Evolutionary conservation across 2,329 filamentous ascomycete genomes (phyloP).

Genomic region (Fusarium pseudocircinatum): DNA sequence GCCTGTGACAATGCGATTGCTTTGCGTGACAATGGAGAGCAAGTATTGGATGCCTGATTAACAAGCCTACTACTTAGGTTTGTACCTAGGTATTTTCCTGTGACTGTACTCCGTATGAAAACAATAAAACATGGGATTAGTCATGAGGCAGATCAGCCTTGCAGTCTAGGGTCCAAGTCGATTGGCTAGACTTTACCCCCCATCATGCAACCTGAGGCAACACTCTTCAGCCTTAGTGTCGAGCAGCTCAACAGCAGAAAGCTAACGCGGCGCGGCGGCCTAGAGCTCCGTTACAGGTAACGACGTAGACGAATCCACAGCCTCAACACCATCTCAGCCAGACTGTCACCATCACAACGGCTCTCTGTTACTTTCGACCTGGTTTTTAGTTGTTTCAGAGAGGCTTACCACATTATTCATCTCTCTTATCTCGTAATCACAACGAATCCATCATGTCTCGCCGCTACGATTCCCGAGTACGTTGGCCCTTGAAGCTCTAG

Average conservation of each 20-base stretch:
- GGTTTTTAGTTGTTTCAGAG: constrained; percentile 1
- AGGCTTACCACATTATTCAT: not conserved
- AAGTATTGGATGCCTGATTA: constrained; percentile 18
- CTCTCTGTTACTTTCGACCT: constrained; percentile 18
- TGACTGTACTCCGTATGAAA: not conserved
- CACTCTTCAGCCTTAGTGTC: constrained; percentile 15
- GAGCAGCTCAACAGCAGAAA: constrained; percentile 37
- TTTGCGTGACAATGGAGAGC: not conserved
- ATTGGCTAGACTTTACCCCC: not conserved
- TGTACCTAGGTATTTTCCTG: not conserved
- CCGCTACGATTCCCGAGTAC: constrained; percentile 95
- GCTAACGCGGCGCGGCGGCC: constrained; percentile 54
- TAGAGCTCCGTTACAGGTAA: constrained; percentile 52
- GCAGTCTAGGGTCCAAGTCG: not conserved
- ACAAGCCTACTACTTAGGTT: constrained; percentile 1
- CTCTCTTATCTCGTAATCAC: not conserved
- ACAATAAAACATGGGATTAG: not conserved
- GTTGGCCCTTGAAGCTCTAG: constrained; percentile 50
- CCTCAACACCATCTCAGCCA: constrained; percentile 33
- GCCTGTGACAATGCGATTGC: constrained; percentile 22
- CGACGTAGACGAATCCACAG: constrained; percentile 38
- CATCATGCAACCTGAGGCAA: constrained; percentile 38
- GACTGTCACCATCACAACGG: constrained; percentile 32
- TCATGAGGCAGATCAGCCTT: constrained; percentile 11
- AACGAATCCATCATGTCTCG: constrained; percentile 77